Evolutionary conservation across 805 yeast genomes (phyloP), one percentile per base, ranked within the genome.

Genomic region (Pichia nakasei): DNA sequence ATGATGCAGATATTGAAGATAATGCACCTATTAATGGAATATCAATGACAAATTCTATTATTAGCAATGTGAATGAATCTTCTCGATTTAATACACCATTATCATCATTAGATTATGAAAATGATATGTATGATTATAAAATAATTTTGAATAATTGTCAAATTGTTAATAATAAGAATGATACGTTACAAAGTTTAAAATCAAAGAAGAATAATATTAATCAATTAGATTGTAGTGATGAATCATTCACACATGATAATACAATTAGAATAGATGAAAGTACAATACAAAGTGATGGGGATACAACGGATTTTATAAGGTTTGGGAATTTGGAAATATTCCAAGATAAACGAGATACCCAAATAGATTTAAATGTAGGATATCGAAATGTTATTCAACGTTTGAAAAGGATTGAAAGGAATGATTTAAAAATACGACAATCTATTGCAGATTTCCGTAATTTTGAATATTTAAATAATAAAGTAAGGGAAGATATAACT

Each of bases 401-500:
- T 3, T 32, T 44, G 22, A 44, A 20, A 31, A 22, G 19, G 7
- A 35, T 44, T 17, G 46, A 44, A 38, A 22, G 36, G 18, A 35
- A 22, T 3, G 46, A 44, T 31, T 20, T 44, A 27, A 27, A 9
- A n/a, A 9, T 44, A 12, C 17, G 46, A 24, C 43, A 44, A 31
- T 44, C 46, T 5, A 39, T 44, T 12, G 40, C 43, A 1, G 46
- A 44, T 29, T 44, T 44, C n/a, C n/a, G n/a, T n/a, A n/a, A n/a
- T n/a, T n/a, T n/a, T n/a, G n/a, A n/a, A n/a, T n/a, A n/a, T n/a
- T n/a, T n/a, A n/a, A n/a, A n/a, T n/a, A n/a, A n/a, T n/a, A n/a
- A n/a, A n/a, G n/a, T n/a, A n/a, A n/a, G n/a, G n/a, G n/a, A n/a
- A n/a, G n/a, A n/a, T n/a, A n/a, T n/a, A n/a, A n/a, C n/a, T n/a